Conservation (phyloP, 176 grass and related monocot species). For the Chrysopogon serrulatus region DNA sequence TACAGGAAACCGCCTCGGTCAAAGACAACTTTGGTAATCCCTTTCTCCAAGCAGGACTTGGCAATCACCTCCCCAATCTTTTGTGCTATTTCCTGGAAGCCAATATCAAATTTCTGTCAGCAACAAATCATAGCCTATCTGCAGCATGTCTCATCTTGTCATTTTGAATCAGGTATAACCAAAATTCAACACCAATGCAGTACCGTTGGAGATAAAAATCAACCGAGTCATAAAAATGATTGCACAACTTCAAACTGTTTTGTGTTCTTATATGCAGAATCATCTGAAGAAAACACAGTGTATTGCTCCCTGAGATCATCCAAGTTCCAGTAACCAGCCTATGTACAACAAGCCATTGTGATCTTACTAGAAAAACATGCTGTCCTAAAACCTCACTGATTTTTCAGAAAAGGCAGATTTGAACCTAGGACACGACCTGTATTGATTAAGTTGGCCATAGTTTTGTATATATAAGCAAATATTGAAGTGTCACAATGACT, state of each 20-base stretch:
- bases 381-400: background rate
- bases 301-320: background rate
- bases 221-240: background rate
- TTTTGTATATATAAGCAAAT: background rate
- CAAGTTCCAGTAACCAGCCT: background rate
- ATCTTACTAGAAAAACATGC: background rate
- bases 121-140: background rate
- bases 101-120: background rate
- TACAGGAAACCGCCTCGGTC: constrained; percentile 92
- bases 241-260: background rate
- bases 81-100: constrained; percentile 76
- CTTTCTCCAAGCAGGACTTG: constrained; percentile 94
- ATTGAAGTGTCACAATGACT: background rate
- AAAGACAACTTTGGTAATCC: constrained; percentile 86
- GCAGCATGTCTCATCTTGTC: background rate
- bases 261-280: background rate
- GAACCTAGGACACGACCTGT: background rate
- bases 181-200: background rate
- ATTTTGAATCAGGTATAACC: too few relatives aligned
- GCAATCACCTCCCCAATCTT: constrained; percentile 88
- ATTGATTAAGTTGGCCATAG: background rate
- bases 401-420: background rate
- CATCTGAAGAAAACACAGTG: background rate
- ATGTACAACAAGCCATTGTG: background rate
- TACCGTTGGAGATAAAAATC: background rate